Evolutionary conservation across 2,329 filamentous ascomycete species (phyloP), one percentile per base, ranked within the genome.

Genomic region (Allantophomopsis lycopodina): DNA sequence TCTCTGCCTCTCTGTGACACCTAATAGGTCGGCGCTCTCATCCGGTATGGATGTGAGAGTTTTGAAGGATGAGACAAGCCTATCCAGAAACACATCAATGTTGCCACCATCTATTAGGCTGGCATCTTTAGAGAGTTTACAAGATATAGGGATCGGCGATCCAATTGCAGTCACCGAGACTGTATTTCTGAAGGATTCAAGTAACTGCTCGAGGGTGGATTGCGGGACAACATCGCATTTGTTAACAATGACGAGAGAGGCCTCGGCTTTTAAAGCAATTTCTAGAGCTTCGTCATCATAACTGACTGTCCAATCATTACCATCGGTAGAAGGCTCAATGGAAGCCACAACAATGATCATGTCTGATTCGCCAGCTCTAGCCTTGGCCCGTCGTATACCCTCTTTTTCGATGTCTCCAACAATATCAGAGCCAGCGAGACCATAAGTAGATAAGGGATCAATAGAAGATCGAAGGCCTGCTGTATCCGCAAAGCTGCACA

Each of bases 401-500:
- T 98, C 91, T 55, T 79, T 66, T 55, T 98, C 91, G 18, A 98
- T 70, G 8, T 71, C 65, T 1, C 87, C 84, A 43, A 94, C 41
- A 4, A 42, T 42, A n/a, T 42, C 50, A 41, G 21, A 36, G 6
- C 30, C 47, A 39, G 6, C 41, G 37, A 7, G 42, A 44, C 13
- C 40, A 40, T n/a, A 48, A 49, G 16, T 46, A 42, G 8, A 31
- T 42, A 18, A 39, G 41, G 20, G 50, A 40, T 37, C 49, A 48
- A 49, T 45, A 30, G 50, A 58, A 36, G 69, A 73, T 37, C 87
- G 71, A 48, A 98, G 75, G 1, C 91, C 91, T 15, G 91, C 91
- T 51, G 91, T 96, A 61, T 98, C 91, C 13, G 89, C 88, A 54
- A 98, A 79, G n/a, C 83, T 84, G 58, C 88, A 94, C 37, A 93